Conservation (phyloP, 1,139 yeast genomes). For the Kodamaea fungicola region DNA sequence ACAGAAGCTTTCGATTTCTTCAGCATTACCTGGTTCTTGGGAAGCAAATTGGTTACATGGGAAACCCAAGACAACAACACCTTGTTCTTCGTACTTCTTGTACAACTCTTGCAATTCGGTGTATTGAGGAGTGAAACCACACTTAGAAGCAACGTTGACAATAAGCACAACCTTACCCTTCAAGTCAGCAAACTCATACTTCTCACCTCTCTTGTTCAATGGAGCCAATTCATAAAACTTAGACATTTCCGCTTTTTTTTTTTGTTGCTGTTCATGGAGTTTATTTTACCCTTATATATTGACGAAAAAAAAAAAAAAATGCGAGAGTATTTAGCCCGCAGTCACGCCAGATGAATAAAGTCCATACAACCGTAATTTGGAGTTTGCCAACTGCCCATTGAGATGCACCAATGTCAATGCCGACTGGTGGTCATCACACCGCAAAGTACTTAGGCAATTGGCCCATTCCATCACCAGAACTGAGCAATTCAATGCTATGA, state of each 20-base stretch:
- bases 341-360: no score
- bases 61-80: conserved; percentile 81
- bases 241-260: conserved; percentile 21
- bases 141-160: conserved; percentile 93
- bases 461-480: no score
- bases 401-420: no score
- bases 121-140: conserved; percentile 82
- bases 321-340: no score
- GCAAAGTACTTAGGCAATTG: no score
- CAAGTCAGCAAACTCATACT: conserved; percentile 55
- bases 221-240: conserved; percentile 41
- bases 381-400: no score
- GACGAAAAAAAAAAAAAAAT: no score
- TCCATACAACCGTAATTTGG: no score
- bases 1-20: conserved; percentile 41
- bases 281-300: no score
- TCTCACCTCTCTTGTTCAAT: conserved; percentile 27
- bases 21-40: conserved; percentile 44
- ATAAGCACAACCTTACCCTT: conserved; percentile 88
- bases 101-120: conserved; percentile 77
- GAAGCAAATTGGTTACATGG: conserved; percentile 73
- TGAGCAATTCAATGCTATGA: no score
- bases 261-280: no score
- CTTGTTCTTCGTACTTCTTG: conserved; percentile 71
- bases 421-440: no score